Evolutionary conservation across 2,329 filamentous ascomycete genomes (phyloP), one percentile per base, ranked within the genome.

Genomic region (Fusarium sarcochroum): DNA sequence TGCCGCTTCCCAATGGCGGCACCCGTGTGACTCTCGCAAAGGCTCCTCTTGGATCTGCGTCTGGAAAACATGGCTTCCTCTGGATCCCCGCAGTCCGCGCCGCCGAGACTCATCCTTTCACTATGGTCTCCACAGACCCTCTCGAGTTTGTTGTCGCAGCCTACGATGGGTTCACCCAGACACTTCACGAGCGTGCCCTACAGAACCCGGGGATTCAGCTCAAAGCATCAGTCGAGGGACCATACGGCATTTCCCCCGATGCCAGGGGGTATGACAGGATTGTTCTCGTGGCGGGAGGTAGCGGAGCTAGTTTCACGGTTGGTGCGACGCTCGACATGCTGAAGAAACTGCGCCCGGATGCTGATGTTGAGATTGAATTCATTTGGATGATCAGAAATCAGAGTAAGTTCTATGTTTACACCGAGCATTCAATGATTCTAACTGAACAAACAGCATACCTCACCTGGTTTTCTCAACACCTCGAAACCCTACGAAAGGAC

Each of bases 91-190:
- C 78, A 6, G 82, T 91, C 47, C 84, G 88, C 11, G 68, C 79
- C 3, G 78, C 85, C 18, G 86, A 91, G 76, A 88, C 85, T 3
- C 89, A 91, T 64, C 89, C 89, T 1, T 91, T 91, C 68, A 90
- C 88, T 3, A 86, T 90, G 48, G 85, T 85, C 21, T 77, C 81
- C 21, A 82, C 80, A 17, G 76, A 83, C 32, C 84, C 86, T 1
- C 72, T 87, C 30, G 87, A 90, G 77, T 87, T 90, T 49, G 82
- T 90, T 21, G 82, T 90, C 52, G 82, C 84, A 48, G 83, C 87
- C 0, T 82, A 87, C 64, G 83, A 87, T 68, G 88, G 87, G 7
- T 90, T 90, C 73, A 90, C 88, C 0, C 79, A 80, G 13, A 83
- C 85, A 52, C 77, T 90, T 15, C 84, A 89, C 76, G 76, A 80